Conservation (phyloP, 495 filamentous ascomycete genomes). For the Lophiostoma macrostomum region DNA sequence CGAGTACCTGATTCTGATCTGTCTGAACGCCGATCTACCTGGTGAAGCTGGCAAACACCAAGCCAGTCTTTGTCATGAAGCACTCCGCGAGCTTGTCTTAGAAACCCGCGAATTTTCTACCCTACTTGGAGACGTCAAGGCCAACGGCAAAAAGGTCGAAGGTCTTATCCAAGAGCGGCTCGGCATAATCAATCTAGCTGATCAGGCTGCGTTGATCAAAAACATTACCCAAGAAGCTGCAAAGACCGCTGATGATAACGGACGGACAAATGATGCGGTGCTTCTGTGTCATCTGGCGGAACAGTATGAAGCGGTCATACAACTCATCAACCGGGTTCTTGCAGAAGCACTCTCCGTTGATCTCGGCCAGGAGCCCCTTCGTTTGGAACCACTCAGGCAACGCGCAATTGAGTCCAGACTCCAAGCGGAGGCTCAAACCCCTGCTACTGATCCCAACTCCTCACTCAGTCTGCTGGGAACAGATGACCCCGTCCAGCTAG, state of each 20-base stretch:
- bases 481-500: slow-evolving; percentile 78
- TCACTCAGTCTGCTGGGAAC: slow-evolving; percentile 78
- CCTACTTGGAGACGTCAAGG: slow-evolving; percentile 84
- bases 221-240: slow-evolving; percentile 88
- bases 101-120: slow-evolving; percentile 93
- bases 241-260: slow-evolving; percentile 87
- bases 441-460: slow-evolving; percentile 37
- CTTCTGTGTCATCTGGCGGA: slow-evolving; percentile 90
- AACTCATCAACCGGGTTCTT: slow-evolving; percentile 83
- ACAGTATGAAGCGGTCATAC: slow-evolving; percentile 87
- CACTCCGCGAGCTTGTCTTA: slow-evolving; percentile 88
- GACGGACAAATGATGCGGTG: slow-evolving; percentile 86
- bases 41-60: slow-evolving; percentile 72
- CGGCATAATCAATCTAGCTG: slow-evolving; percentile 71
- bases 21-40: slow-evolving; percentile 82
- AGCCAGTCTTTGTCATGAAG: slow-evolving; percentile 81
- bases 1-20: slow-evolving; percentile 91
- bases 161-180: slow-evolving; percentile 89
- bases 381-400: slow-evolving; percentile 75
- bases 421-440: slow-evolving; percentile 24
- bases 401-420: slow-evolving; percentile 35
- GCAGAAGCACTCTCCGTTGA: slow-evolving; percentile 82
- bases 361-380: slow-evolving; percentile 70
- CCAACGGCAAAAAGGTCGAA: slow-evolving; percentile 74
- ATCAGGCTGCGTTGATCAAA: slow-evolving; percentile 78